Evolutionary conservation across 257 asterid genomes (phyloP), one percentile per base, ranked within the genome.

Genomic region (Coffea eugenioides): DNA sequence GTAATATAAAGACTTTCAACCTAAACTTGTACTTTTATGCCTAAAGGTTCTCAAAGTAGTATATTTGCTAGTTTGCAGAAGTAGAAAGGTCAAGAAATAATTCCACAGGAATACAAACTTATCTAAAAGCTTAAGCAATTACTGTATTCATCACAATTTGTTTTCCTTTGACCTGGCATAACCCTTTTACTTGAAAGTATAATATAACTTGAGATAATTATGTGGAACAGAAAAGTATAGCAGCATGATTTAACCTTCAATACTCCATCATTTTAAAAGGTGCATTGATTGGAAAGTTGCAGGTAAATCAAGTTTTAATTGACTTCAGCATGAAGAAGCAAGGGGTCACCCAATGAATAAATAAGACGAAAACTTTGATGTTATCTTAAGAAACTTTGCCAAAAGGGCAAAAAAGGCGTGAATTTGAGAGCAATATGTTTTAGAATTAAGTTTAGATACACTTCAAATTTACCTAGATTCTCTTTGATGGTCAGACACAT

Each of bases 61-160:
- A 11, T 5, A 74, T n/a, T 45, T 66, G 20, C 71, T 66, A 12
- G 18, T 12, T 12, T 18, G 12, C 18, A 18, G 31, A 68, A 68
- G n/a, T n/a, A n/a, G 8, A 64, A 71, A 71, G 34, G 56, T n/a
- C 75, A 71, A 71, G 51, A 27, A 31, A 66, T 61, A 27, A 71
- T 71, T 41, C 20, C 15, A 46, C 6, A 5, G 8, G 75, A 43
- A 20, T n/a, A 41, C 75, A 8, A 68, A 23, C 48, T 34, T 7
- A 59, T 61, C 34, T 5, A 61, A 23, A 61, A 23, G 73, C 15
- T 68, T 68, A 18, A 34, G 73, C 73, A 68, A 61, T 61, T 61
- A 23, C 67, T 61, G 1, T 61, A 23, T 61, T 61, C 67, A 61
- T 61, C 67, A 31, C 14, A 57, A 5, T 20, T 57, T 61, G 65